These are phyloP conservation scores for Protomyces gravidus DNA, from an alignment of 1,139 yeast species.

Conservation along the genomic window DNA sequence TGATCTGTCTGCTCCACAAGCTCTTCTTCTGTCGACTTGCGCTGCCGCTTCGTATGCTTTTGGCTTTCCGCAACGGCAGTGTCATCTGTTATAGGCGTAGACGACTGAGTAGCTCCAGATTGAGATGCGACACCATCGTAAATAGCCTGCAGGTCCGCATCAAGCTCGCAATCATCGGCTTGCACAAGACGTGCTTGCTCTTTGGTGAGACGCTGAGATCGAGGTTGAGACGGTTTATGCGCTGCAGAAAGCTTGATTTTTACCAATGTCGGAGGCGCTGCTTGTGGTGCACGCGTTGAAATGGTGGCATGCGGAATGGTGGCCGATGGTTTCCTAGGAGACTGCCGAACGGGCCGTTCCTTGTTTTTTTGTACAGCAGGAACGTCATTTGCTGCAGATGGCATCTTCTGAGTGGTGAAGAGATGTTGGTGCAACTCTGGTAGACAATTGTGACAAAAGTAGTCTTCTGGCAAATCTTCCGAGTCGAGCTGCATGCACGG, in stretches of 20 bases:
- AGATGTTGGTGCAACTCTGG: slow-evolving; percentile 6
- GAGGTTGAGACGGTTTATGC: background rate
- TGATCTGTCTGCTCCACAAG: background rate
- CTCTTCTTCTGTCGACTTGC: background rate
- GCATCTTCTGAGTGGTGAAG: background rate
- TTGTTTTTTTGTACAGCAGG: background rate
- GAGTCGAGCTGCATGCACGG: slow-evolving; percentile 9
- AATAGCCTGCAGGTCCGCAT: background rate
- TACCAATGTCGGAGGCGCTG: background rate
- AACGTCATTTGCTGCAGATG: background rate
- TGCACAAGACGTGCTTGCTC: background rate
- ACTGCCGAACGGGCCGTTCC: background rate
- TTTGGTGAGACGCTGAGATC: background rate
- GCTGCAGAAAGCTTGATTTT: background rate
- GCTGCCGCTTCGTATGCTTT: background rate
- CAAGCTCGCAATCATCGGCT: background rate
- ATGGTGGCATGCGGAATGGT: background rate
- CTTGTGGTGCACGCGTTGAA: background rate
- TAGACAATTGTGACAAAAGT: slow-evolving; percentile 15
- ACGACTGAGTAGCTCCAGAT: background rate
- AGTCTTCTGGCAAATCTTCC: slow-evolving; percentile 12
- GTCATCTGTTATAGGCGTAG: background rate
- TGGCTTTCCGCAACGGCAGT: no score
- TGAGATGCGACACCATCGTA: background rate
- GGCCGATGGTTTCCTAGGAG: background rate